Evolutionary conservation across 768 basidiomycete species (phyloP).

Genomic region (Trametes elegans): DNA sequence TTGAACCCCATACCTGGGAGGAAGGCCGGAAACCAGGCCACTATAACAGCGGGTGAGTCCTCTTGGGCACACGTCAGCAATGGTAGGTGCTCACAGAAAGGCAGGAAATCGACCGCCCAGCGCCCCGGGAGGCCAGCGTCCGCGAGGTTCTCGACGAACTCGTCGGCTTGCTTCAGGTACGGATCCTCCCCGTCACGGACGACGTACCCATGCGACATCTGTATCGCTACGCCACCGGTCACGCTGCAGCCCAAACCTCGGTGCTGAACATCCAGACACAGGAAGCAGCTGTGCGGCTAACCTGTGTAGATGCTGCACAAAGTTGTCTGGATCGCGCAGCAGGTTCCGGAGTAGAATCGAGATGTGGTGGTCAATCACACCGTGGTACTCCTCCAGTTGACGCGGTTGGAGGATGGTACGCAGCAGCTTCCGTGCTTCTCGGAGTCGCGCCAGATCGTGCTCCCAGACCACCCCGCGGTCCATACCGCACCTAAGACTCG

Average conservation of each 20-base stretch:
- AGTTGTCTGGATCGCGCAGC: conserved; percentile 48
- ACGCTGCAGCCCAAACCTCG: neutral
- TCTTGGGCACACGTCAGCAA: too few relatives aligned
- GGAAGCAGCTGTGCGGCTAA: neutral
- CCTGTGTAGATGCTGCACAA: conserved; percentile 46
- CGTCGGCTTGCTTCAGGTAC: neutral
- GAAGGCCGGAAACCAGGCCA: conserved; percentile 25
- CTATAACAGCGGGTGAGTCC: neutral
- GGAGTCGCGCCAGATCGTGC: conserved; percentile 1
- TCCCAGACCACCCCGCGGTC: conserved; percentile 12
- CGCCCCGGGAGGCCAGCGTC: neutral
- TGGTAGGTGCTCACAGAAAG: conserved; percentile 9
- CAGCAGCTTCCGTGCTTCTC: conserved; percentile 4
- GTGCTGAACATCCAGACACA: neutral
- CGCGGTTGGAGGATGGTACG: neutral
- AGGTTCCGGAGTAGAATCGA: conserved; percentile 1
- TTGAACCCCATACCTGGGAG: conserved; percentile 28
- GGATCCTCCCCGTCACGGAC: neutral
- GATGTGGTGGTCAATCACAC: neutral
- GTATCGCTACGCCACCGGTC: conserved; percentile 1
- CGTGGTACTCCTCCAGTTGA: neutral
- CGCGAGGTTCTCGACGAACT: conserved; percentile 4
- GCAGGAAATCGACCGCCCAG: conserved; percentile 10
- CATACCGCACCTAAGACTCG: neutral
- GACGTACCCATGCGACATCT: conserved; percentile 10